Percentiles rank a stretch among this genome's conserved stretches.
These are phyloP conservation scores for Usnea hakonensis DNA, from an alignment of 495 filamentous ascomycete genomes.

Conservation along the genomic window DNA sequence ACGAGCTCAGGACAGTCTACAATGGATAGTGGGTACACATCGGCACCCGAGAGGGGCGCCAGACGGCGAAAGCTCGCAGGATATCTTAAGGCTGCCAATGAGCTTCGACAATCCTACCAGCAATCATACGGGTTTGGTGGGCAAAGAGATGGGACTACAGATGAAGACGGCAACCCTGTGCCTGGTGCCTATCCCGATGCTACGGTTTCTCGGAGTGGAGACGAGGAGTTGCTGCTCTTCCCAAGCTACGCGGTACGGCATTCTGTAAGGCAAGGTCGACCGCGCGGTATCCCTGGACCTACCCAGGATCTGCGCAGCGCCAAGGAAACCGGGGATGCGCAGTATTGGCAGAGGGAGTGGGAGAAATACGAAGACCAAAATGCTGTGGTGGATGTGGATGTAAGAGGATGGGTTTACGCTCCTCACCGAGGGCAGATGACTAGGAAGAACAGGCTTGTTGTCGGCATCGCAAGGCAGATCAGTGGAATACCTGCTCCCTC, in stretches of 20 bases:
- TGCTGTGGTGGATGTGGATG: constrained; percentile 84
- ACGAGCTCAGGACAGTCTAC: constrained; percentile 2
- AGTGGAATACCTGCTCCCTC: constrained; percentile 71
- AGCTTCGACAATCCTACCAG: constrained; percentile 79
- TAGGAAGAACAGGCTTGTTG: constrained; percentile 73
- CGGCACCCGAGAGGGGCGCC: constrained; percentile 52
- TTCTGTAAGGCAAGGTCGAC: constrained; percentile 31
- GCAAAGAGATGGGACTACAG: constrained; percentile 35
- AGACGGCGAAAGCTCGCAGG: constrained; percentile 75
- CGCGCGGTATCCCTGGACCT: constrained; percentile 29
- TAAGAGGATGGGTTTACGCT: constrained; percentile 87
- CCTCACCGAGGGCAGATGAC: constrained; percentile 82
- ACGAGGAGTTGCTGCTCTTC: constrained; percentile 90
- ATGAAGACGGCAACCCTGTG: constrained; percentile 52
- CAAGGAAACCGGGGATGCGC: constrained; percentile 42
- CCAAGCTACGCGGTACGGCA: constrained; percentile 79
- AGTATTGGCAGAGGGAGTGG: constrained; percentile 65
- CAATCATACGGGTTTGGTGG: constrained; percentile 46
- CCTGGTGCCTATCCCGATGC: constrained; percentile 76
- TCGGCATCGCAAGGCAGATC: constrained; percentile 74
- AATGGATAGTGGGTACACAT: constrained; percentile 26
- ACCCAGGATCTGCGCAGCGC: constrained; percentile 28
- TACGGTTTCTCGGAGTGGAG: constrained; percentile 64
- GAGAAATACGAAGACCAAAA: constrained; percentile 62
- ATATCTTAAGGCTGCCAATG: constrained; percentile 81